Conservation (phyloP, 202 grass and related monocot species). For the Hordeum pubiflorum region DNA sequence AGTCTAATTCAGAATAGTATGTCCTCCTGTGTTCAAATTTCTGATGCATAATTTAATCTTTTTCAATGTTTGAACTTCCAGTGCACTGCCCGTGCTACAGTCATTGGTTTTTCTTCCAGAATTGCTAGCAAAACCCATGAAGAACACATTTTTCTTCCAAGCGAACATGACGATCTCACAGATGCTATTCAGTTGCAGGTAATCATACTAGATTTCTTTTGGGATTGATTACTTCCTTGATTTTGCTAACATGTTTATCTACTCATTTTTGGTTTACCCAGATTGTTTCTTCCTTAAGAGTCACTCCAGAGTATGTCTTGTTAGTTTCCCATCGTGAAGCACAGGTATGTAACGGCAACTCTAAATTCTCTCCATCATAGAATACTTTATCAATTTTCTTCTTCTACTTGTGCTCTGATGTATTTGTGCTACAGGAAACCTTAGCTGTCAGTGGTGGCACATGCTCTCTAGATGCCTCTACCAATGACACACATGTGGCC, state of each 20-base stretch:
- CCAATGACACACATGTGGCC: slow-evolving; percentile 78
- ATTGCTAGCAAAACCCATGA: slow-evolving; percentile 30
- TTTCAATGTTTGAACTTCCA: slow-evolving; percentile 43
- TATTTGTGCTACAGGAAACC: slow-evolving; percentile 53
- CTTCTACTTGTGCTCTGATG: slow-evolving; percentile 19
- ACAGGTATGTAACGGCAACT: slow-evolving; percentile 44
- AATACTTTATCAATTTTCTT: background rate
- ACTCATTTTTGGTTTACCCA: slow-evolving; percentile 27
- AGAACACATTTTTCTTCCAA: slow-evolving; percentile 40
- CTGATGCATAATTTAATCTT: slow-evolving; percentile 12
- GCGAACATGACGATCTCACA: slow-evolving; percentile 39
- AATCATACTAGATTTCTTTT: slow-evolving; percentile 24
- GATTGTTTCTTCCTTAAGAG: slow-evolving; percentile 83
- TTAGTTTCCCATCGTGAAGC: slow-evolving; percentile 79
- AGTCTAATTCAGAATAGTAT: slow-evolving; percentile 6
- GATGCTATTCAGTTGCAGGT: slow-evolving; percentile 84
- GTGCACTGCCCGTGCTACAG: slow-evolving; percentile 72
- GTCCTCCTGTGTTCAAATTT: background rate
- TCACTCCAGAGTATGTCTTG: slow-evolving; percentile 63
- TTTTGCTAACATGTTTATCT: slow-evolving; percentile 11
- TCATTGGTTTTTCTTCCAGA: slow-evolving; percentile 45
- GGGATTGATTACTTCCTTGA: background rate
- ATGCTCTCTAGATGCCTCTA: slow-evolving; percentile 80
- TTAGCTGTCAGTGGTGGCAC: slow-evolving; percentile 82
- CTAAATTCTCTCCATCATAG: slow-evolving; percentile 22